Evolutionary conservation across 2,329 filamentous ascomycete genomes (phyloP).

Genomic region (Myriangium duriaei): DNA sequence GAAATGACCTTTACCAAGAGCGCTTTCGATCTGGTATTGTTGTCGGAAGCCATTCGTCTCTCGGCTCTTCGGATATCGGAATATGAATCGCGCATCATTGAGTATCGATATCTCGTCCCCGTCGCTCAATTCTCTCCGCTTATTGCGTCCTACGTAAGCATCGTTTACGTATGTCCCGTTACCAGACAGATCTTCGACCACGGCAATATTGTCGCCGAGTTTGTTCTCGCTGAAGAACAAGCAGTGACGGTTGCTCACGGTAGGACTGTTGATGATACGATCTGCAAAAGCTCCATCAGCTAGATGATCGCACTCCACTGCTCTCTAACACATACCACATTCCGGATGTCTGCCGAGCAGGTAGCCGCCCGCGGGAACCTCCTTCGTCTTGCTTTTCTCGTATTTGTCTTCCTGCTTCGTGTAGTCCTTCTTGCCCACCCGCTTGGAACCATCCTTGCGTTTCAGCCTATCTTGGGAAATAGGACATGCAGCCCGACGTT

Average conservation of each 20-base stretch:
- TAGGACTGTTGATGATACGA: slow-evolving; percentile 58
- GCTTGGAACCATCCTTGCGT: slow-evolving; percentile 29
- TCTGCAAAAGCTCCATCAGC: slow-evolving; percentile 38
- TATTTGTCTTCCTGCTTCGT: slow-evolving; percentile 50
- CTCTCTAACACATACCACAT: slow-evolving; percentile 54
- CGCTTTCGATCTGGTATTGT: slow-evolving; percentile 72
- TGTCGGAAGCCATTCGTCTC: slow-evolving; percentile 68
- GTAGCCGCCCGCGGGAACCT: slow-evolving; percentile 65
- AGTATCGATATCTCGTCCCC: slow-evolving; percentile 84
- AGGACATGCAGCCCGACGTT: slow-evolving; percentile 59
- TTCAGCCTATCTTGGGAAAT: slow-evolving; percentile 32
- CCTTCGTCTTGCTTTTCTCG: slow-evolving; percentile 37
- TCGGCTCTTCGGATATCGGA: slow-evolving; percentile 70
- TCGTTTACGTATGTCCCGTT: slow-evolving; percentile 98
- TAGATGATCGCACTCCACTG: slow-evolving; percentile 6
- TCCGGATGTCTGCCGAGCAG: slow-evolving; percentile 86
- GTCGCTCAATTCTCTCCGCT: slow-evolving; percentile 75
- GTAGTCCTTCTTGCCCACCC: slow-evolving; percentile 38
- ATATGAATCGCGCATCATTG: slow-evolving; percentile 75
- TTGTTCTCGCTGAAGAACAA: slow-evolving; percentile 53
- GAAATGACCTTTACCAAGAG: slow-evolving; percentile 89
- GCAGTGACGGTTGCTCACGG: slow-evolving; percentile 79
- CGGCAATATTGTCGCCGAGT: slow-evolving; percentile 47
- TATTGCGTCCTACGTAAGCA: slow-evolving; percentile 78
- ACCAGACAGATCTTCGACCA: slow-evolving; percentile 85